Evolutionary conservation across 345 rosid species (phyloP).

Genomic region (Rhodomyrtus tomentosa): DNA sequence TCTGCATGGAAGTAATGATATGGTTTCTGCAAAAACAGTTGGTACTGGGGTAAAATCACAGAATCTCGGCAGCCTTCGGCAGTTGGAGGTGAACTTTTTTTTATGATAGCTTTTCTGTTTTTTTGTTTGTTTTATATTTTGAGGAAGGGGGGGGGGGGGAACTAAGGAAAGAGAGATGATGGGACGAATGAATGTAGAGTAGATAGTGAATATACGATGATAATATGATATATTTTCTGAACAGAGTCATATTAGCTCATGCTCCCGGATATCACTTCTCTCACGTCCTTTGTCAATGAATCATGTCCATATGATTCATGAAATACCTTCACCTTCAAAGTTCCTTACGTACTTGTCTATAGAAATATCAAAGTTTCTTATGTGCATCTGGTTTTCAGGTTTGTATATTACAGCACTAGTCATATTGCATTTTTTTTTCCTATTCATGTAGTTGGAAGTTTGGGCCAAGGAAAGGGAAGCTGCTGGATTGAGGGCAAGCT

Average conservation of each 20-base stretch:
- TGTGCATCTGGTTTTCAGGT: background rate
- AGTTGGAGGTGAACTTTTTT: constrained; percentile 47
- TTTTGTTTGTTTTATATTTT: background rate
- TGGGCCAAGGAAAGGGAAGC: constrained; percentile 95
- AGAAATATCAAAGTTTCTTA: background rate
- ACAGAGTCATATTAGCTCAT: background rate
- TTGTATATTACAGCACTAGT: background rate
- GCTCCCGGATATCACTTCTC: background rate
- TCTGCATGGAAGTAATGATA: constrained; percentile 58
- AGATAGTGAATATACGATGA: background rate
- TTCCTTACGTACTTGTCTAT: background rate
- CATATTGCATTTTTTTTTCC: background rate
- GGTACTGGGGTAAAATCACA: constrained; percentile 46
- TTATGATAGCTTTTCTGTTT: background rate
- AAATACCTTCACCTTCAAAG: background rate
- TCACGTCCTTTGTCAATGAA: background rate
- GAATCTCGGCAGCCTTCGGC: constrained; percentile 61
- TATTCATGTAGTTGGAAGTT: constrained; percentile 62
- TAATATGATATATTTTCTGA: background rate
- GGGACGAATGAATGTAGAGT: background rate
- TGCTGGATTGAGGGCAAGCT: constrained; percentile 76
- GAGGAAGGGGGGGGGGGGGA: background rate
- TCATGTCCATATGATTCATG: background rate
- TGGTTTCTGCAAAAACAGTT: constrained; percentile 37
- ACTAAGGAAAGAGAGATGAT: background rate